Evolutionary conservation across 805 yeast genomes (phyloP), one percentile per base, ranked within the genome.

Genomic region (Blastobotrys chiropterorum): DNA sequence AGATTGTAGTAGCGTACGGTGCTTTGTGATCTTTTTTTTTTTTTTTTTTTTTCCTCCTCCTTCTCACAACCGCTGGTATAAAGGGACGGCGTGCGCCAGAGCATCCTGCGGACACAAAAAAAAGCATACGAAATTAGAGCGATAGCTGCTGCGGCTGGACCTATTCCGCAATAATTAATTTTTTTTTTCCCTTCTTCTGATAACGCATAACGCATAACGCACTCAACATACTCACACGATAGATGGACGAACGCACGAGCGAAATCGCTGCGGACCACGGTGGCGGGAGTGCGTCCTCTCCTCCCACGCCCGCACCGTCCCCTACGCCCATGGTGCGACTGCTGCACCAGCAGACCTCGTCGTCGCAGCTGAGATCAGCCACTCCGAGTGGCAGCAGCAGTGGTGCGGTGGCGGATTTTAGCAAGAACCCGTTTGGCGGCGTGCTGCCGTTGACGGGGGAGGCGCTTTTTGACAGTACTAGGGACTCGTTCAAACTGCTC

Each of bases 261-360:
- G 17, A 15, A 22, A 44, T 8, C 4, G 21, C 14, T 4, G 20
- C 19, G n/a, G 44, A 39, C n/a, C 17, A 16, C 7, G 45, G 6
- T 11, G 4, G 14, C 15, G 46, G 34, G 3, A 21, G 31, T 15
- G 19, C 46, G 15, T 19, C 46, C 21, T 47, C 51, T 16, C 58
- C 65, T 26, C 53, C 60, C 21, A 60, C 67, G 15, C 67, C 67
- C 16, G 65, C 65, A 7, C 65, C 67, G 16, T 62, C 65, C 43
- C 67, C 67, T 16, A 58, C 55, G 14, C 65, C 65, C 38, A 52
- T 55, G 43, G 44, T 55, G 44, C 52, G 52, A 30, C 49, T 53
- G 30, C 48, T 49, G 17, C 46, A 39, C 17, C 38, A 14, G 19
- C 38, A 46, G 17, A 20, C 17, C 15, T 16, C 31, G 5, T 14